Percentiles rank a stretch among this genome's conserved stretches.
Evolutionary conservation across 768 basidiomycete species (phyloP).

Genomic region (Calocybe indica): DNA sequence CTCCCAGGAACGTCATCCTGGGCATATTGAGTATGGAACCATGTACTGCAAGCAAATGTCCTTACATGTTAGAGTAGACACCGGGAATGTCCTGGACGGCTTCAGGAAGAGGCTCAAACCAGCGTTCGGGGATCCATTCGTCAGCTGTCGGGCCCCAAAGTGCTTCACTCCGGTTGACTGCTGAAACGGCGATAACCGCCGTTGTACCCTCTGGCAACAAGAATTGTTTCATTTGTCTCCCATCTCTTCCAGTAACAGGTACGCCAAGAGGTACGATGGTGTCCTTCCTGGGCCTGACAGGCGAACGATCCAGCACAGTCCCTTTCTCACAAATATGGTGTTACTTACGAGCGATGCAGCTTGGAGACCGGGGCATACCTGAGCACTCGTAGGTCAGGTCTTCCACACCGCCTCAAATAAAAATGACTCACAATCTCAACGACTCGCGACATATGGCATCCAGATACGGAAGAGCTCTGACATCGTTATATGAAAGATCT

Average conservation of each 20-base stretch:
- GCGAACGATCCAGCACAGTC: no score
- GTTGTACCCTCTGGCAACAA: conserved; percentile 18
- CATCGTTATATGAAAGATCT: no score
- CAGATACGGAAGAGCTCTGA: conserved; percentile 11
- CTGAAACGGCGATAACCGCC: conserved; percentile 18
- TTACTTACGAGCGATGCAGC: conserved; percentile 12
- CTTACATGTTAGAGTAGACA: conserved; percentile 23
- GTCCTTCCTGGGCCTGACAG: conserved; percentile 11
- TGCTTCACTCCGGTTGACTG: conserved; percentile 22
- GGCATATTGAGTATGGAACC: conserved; percentile 21
- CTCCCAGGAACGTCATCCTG: conserved; percentile 29
- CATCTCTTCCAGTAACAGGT: conserved; percentile 23
- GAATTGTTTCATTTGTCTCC: conserved; percentile 18
- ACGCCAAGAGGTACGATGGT: conserved; percentile 22
- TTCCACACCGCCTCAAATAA: no score
- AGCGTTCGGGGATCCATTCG: conserved; percentile 34
- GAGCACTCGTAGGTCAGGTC: not conserved
- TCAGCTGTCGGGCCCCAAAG: conserved; percentile 31
- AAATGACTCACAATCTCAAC: conserved; percentile 13
- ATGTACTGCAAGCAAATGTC: conserved; percentile 1
- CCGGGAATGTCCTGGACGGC: conserved; percentile 24
- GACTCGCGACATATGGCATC: conserved; percentile 17
- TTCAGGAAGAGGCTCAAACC: conserved; percentile 28
- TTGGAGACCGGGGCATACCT: conserved; percentile 14
- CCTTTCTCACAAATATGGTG: not conserved